A percentile compares a stretch with the other conserved stretches of the same genome.
Conservation (phyloP, 140 eudicot genomes). For the Ambrosia hybrid region DNA sequence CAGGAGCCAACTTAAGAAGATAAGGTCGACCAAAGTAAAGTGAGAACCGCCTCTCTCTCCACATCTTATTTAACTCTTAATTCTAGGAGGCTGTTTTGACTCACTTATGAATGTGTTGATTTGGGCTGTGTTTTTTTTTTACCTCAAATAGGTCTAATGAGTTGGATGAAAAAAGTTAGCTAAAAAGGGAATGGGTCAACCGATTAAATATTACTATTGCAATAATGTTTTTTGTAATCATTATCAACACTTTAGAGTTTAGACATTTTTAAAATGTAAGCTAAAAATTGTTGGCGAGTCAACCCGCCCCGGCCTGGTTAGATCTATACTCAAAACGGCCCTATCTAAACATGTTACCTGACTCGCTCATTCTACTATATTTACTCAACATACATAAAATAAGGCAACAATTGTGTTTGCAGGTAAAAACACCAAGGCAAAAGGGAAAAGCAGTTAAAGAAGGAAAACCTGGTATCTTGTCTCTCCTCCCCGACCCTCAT, state of each 20-base stretch:
- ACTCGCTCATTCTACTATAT: background rate
- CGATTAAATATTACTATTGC: too few relatives aligned
- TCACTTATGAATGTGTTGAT: background rate
- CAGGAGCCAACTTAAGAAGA: constrained; percentile 26
- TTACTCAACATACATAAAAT: background rate
- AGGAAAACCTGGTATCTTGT: constrained; percentile 44
- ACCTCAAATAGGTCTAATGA: too few relatives aligned
- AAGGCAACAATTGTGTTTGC: constrained; percentile 24
- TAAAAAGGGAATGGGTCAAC: background rate
- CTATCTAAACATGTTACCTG: too few relatives aligned
- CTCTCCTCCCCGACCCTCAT: constrained; percentile 7
- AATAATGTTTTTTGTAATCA: too few relatives aligned
- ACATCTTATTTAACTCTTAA: background rate
- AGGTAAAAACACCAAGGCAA: constrained; percentile 38
- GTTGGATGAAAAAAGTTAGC: background rate
- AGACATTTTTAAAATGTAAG: too few relatives aligned
- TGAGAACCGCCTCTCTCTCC: constrained; percentile 17
- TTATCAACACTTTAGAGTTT: too few relatives aligned
- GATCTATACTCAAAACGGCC: too few relatives aligned
- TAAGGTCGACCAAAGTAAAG: constrained; percentile 41
- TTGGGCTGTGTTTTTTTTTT: too few relatives aligned
- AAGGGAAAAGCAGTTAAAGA: constrained; percentile 44
- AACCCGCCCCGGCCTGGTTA: too few relatives aligned
- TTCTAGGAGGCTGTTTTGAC: constrained; percentile 1
- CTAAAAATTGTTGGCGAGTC: too few relatives aligned